Evolutionary conservation across 2,329 filamentous ascomycete species (phyloP).

Genomic region (Epicoccum sorghinum): DNA sequence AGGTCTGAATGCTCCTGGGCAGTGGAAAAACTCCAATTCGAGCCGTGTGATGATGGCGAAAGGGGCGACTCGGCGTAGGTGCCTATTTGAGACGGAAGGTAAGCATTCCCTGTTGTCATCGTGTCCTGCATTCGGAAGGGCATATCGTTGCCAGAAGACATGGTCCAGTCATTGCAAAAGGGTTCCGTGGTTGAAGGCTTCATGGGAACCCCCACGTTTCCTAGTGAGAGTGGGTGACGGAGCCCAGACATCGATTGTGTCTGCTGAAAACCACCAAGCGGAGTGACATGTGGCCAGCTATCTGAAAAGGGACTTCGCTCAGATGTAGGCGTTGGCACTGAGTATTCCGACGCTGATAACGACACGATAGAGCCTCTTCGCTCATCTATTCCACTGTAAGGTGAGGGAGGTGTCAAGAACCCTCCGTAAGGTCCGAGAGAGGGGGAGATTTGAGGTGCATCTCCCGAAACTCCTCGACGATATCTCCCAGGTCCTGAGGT

Average conservation of each 20-base stretch:
- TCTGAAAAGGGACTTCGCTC: slow-evolving; percentile 30
- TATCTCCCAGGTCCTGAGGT: slow-evolving; percentile 15
- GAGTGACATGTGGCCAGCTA: slow-evolving; percentile 22
- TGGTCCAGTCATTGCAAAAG: slow-evolving; percentile 11
- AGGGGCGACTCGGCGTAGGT: slow-evolving; percentile 4
- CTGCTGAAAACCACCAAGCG: slow-evolving; percentile 26
- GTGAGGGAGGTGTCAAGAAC: slow-evolving; percentile 33
- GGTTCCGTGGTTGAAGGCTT: slow-evolving; percentile 8
- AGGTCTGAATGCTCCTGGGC: slow-evolving; percentile 7
- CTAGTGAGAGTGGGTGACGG: slow-evolving; percentile 15
- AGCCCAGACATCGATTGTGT: slow-evolving; percentile 23
- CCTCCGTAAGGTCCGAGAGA: slow-evolving; percentile 25
- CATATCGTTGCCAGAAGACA: slow-evolving; percentile 8
- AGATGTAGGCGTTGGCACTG: slow-evolving; percentile 38
- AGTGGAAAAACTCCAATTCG: slow-evolving; percentile 15
- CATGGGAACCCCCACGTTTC: slow-evolving; percentile 12
- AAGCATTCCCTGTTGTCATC: slow-evolving; percentile 2
- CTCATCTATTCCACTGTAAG: slow-evolving; percentile 33
- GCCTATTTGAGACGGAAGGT: slow-evolving; percentile 9
- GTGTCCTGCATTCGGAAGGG: slow-evolving; percentile 5
- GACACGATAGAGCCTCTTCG: slow-evolving; percentile 41
- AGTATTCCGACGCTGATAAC: slow-evolving; percentile 31
- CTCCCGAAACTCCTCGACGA: slow-evolving; percentile 21
- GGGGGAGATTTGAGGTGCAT: slow-evolving; percentile 30
- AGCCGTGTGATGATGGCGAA: slow-evolving; percentile 1